These are phyloP conservation scores for Meira miltonrushii DNA, from an alignment of 1,284 basidiomycete species.

Conservation along the genomic window DNA sequence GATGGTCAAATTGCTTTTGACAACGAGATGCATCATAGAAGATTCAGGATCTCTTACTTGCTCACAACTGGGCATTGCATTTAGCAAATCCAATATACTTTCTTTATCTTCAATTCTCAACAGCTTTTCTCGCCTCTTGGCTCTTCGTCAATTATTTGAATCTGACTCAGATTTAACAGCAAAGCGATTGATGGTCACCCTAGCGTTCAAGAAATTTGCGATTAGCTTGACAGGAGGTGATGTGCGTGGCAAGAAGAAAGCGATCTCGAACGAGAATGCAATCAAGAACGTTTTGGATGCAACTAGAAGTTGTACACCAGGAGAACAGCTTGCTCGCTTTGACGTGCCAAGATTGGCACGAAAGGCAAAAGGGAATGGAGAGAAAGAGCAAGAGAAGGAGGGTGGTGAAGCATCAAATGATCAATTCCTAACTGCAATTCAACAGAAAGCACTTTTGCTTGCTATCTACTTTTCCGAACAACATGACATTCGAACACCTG, in stretches of 20 bases:
- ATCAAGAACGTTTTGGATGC: neutral
- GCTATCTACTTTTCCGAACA: constrained; percentile 3
- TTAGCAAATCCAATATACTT: neutral
- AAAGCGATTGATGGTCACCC: neutral
- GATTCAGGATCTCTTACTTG: neutral
- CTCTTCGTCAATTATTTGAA: neutral
- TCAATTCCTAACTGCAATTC: neutral
- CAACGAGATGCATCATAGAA: neutral
- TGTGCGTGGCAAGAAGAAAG: neutral
- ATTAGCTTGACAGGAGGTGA: neutral
- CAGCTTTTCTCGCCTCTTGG: neutral
- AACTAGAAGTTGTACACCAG: neutral
- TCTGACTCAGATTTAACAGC: neutral
- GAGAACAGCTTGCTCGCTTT: neutral
- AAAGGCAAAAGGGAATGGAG: neutral
- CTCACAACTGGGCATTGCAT: neutral
- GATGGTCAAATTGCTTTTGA: neutral
- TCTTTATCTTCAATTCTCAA: neutral
- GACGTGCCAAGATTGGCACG: neutral
- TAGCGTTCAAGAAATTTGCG: neutral
- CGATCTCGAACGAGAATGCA: neutral
- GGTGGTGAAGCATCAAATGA: neutral
- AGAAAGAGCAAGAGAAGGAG: constrained; percentile 3
- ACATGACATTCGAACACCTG: neutral
- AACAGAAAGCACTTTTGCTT: neutral